phyloP scores from a whole-genome alignment of 1,284 basidiomycete genomes.

The Takashimella tepidaria region DNA sequence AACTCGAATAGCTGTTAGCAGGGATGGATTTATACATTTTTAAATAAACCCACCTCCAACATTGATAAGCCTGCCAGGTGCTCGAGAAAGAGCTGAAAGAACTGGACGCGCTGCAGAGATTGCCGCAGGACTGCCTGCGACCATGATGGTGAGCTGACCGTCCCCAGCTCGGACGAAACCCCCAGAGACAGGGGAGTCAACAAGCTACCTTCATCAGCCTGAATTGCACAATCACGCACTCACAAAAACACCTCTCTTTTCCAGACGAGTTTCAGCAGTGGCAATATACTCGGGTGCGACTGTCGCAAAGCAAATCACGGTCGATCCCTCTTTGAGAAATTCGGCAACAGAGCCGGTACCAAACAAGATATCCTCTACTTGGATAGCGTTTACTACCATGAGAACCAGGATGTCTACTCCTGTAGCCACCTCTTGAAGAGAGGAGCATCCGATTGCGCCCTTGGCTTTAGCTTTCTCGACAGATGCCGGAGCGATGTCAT shows the following conservation, averaged over 20 bases:
- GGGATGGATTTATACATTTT: too few species aligned
- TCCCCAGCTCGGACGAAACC: constrained; percentile 41
- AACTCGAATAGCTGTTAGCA: background rate
- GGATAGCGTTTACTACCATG: constrained; percentile 42
- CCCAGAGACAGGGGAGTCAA: constrained; percentile 47
- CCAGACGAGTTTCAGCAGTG: background rate
- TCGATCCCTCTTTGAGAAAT: constrained; percentile 29
- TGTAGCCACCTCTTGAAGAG: constrained; percentile 26
- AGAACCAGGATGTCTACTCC: constrained; percentile 33
- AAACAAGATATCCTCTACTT: constrained; percentile 40
- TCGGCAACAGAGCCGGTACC: constrained; percentile 27
- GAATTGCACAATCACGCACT: constrained; percentile 6
- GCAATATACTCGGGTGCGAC: constrained; percentile 30
- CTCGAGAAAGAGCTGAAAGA: constrained; percentile 31
- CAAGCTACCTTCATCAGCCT: constrained; percentile 22
- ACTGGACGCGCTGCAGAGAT: constrained; percentile 28
- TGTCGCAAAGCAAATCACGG: constrained; percentile 46
- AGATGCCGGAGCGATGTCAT: constrained; percentile 39
- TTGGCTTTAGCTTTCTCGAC: constrained; percentile 25
- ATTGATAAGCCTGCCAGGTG: constrained; percentile 27
- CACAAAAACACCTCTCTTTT: constrained; percentile 22
- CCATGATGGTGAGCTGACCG: constrained; percentile 46
- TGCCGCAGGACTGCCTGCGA: constrained; percentile 29
- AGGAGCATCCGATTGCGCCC: constrained; percentile 17
- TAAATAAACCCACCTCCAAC: constrained; percentile 31